These are phyloP conservation scores for Aeminium ludgeri DNA, from an alignment of 495 filamentous ascomycete genomes.

Conservation along the genomic window DNA sequence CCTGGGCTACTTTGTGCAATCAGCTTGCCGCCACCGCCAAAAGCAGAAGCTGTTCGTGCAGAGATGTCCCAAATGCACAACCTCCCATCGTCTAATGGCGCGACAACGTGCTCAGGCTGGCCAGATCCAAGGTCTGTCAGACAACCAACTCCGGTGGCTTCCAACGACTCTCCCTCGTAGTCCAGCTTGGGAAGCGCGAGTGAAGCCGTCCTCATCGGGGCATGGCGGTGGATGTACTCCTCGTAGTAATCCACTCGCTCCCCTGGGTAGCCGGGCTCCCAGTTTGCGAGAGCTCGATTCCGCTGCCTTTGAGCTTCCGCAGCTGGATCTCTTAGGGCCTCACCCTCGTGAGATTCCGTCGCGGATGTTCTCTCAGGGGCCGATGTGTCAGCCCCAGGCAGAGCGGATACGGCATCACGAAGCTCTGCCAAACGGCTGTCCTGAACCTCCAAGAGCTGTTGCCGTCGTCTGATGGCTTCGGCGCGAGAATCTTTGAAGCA, in stretches of 20 bases:
- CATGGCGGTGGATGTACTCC: slow-evolving; percentile 74
- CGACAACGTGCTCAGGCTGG: slow-evolving; percentile 43
- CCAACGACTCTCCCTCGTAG: slow-evolving; percentile 21
- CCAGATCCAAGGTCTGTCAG: slow-evolving; percentile 35
- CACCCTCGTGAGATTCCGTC: too few relatives aligned
- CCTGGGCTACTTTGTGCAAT: slow-evolving; percentile 47
- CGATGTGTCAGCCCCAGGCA: slow-evolving; percentile 12
- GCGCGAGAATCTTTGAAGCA: slow-evolving; percentile 55
- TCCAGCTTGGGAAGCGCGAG: slow-evolving; percentile 39
- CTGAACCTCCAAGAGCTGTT: slow-evolving; percentile 23
- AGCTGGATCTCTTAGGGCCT: slow-evolving; percentile 7
- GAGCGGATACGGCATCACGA: slow-evolving; percentile 19
- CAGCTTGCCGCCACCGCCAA: slow-evolving; percentile 38
- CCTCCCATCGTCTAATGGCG: slow-evolving; percentile 71
- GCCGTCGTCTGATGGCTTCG: slow-evolving; percentile 32
- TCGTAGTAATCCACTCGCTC: slow-evolving; percentile 66
- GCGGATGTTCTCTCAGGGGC: not conserved
- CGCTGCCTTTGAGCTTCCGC: slow-evolving; percentile 27
- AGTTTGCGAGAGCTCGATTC: slow-evolving; percentile 47
- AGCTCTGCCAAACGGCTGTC: slow-evolving; percentile 20
- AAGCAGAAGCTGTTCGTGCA: slow-evolving; percentile 27
- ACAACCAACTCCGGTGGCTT: slow-evolving; percentile 51
- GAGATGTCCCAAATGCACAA: slow-evolving; percentile 76
- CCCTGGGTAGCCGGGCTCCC: slow-evolving; percentile 60
- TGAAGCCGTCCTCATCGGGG: slow-evolving; percentile 57